Percentiles rank a stretch among this genome's conserved stretches.
These are phyloP conservation scores for Stagonosporopsis rhizophila DNA, from an alignment of 2,329 filamentous ascomycete species.

Conservation along the genomic window DNA sequence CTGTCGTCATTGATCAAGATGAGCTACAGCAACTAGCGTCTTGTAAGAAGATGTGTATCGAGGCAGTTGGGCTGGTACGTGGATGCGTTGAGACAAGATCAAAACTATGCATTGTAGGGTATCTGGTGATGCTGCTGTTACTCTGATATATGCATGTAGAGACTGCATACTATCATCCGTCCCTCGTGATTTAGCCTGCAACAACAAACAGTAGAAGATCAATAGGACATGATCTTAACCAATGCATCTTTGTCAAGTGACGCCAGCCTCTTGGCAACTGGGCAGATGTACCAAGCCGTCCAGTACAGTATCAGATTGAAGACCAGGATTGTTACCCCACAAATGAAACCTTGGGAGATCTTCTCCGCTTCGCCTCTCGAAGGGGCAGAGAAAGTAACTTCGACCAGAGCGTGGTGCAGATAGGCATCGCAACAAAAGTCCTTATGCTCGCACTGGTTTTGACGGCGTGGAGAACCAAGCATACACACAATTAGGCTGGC, in stretches of 20 bases:
- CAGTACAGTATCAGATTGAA: background rate
- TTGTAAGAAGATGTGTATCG: background rate
- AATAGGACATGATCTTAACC: background rate
- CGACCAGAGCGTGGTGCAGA: too few relatives aligned
- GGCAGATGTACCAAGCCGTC: background rate
- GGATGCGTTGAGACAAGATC: background rate
- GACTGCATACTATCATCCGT: background rate
- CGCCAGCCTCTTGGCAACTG: background rate
- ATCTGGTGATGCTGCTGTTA: background rate
- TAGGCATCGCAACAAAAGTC: too few relatives aligned
- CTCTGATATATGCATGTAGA: background rate
- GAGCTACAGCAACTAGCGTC: background rate
- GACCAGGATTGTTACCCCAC: too few relatives aligned
- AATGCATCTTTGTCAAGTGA: background rate
- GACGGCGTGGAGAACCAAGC: too few relatives aligned
- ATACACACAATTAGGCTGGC: too few relatives aligned
- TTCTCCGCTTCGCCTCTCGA: too few relatives aligned
- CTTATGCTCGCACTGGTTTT: too few relatives aligned
- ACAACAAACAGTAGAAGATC: background rate
- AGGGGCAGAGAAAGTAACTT: too few relatives aligned
- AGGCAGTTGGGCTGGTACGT: background rate
- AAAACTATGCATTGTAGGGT: background rate
- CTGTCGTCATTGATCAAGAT: too few relatives aligned
- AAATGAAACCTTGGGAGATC: too few relatives aligned
- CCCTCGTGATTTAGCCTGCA: too few relatives aligned